Conservation (phyloP, 768 basidiomycete genomes). For the Mycena galopus region DNA sequence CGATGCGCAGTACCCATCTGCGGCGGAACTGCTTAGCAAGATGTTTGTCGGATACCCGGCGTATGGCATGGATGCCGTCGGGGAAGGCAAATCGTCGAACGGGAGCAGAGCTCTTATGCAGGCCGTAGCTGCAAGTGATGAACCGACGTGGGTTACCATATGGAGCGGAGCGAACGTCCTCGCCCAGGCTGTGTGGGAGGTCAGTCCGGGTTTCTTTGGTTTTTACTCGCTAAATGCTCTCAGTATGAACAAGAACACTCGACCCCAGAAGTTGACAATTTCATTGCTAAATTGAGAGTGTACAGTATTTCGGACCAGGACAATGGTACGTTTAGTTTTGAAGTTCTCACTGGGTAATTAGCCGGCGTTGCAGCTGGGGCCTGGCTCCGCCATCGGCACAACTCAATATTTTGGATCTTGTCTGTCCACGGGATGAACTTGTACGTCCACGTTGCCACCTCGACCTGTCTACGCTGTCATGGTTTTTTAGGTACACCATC, state of each 20-base stretch:
- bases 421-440: constrained; percentile 24
- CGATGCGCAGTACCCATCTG: constrained; percentile 23
- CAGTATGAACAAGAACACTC: constrained; percentile 29
- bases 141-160: constrained; percentile 23
- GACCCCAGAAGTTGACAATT: constrained; percentile 7
- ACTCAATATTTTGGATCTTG: constrained; percentile 25
- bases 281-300: constrained; percentile 22
- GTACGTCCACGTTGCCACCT: neutral
- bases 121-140: constrained; percentile 15
- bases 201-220: neutral
- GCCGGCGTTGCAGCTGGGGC: constrained; percentile 1
- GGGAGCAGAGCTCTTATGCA: constrained; percentile 18
- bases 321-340: constrained; percentile 13
- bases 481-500: neutral
- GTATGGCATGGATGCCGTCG: constrained; percentile 32
- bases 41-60: constrained; percentile 20
- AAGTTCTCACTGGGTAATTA: neutral
- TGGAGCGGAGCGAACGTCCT: constrained; percentile 35
- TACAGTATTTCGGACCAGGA: constrained; percentile 34
- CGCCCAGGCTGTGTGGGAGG: constrained; percentile 23
- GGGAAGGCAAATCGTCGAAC: constrained; percentile 13
- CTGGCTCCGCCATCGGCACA: constrained; percentile 15
- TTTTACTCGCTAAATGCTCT: neutral
- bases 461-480: neutral
- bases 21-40: constrained; percentile 15